Conservation (phyloP, 2,329 filamentous ascomycete species). For the Penicillium sp. region DNA sequence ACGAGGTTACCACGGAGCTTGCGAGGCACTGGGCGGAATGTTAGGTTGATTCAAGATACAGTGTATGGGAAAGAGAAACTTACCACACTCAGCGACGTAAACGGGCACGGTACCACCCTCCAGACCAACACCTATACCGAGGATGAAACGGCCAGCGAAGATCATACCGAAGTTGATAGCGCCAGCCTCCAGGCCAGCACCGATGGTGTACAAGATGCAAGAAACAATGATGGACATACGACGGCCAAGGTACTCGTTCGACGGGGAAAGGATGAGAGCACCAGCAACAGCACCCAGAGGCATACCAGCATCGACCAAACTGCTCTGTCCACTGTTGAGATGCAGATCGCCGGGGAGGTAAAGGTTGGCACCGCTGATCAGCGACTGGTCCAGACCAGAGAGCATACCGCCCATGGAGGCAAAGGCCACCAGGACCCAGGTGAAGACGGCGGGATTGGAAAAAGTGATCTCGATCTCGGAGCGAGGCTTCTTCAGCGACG, state of each 20-base stretch:
- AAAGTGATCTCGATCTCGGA: constrained; percentile 56
- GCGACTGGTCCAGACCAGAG: constrained; percentile 69
- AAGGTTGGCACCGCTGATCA: constrained; percentile 67
- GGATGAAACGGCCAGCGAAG: constrained; percentile 64
- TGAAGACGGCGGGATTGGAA: constrained; percentile 63
- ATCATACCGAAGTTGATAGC: constrained; percentile 70
- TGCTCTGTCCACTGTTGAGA: constrained; percentile 55
- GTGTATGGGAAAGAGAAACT: constrained; percentile 7
- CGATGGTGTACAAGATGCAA: constrained; percentile 67
- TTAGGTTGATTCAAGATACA: constrained; percentile 28
- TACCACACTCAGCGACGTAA: constrained; percentile 64
- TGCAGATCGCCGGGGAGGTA: constrained; percentile 61
- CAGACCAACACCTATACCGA: constrained; percentile 68
- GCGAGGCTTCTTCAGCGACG: constrained; percentile 17
- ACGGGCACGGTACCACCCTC: constrained; percentile 73
- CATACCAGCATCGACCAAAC: constrained; percentile 68
- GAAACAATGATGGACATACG: constrained; percentile 68
- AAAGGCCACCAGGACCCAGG: constrained; percentile 66
- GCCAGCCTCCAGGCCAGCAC: constrained; percentile 66
- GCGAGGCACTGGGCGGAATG: constrained; percentile 54
- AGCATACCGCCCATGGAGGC: constrained; percentile 74
- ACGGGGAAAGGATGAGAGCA: constrained; percentile 64
- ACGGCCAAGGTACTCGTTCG: constrained; percentile 67
- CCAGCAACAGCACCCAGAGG: constrained; percentile 70
- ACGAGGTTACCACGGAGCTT: constrained; percentile 69